Evolutionary conservation across 2,329 filamentous ascomycete genomes (phyloP), one percentile per base, ranked within the genome.

Genomic region (Scytalidium lignicola): DNA sequence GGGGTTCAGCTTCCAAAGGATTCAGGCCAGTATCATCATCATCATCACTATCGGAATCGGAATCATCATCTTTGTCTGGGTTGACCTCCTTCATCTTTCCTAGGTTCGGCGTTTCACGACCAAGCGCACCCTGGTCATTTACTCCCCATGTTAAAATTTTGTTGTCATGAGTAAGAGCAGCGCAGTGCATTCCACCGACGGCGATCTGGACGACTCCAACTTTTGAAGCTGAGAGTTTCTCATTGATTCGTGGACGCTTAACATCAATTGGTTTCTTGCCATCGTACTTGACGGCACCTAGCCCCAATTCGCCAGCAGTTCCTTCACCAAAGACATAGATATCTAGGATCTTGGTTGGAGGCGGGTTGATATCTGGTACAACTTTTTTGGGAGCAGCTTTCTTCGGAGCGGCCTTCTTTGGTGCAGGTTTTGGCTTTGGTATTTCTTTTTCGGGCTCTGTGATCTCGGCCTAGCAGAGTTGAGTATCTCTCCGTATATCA

Each of bases 141-240:
- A 93, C 88, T 47, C 89, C 89, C 89, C 89, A 95, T 22, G 87
- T 90, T 47, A 90, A 71, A 58, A 95, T 86, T 69, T 83, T 84
- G 73, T 90, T 89, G 66, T 92, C 85, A 57, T 83, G 78, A 44
- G 89, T 92, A 46, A 93, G 71, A 2, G 85, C 88, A 54, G 86
- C 74, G 46, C 78, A 83, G 68, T 95, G 89, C 88, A 95, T 92
- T 49, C 88, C 88, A 52, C 89, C 89, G 52, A 85, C 83, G 45
- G 86, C 83, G 50, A 95, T 69, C 66, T 88, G 82, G 2, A 93
- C 87, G 29, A 93, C 81, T 42, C 82, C 80, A 47, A 83, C 76
- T 32, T 71, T 70, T 52, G 76, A 71, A 2, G 76, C 70, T 21
- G 71, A 68, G 39, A 90, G 73, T 50, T 77, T 72, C 43, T 75